Evolutionary conservation across 2,329 filamentous ascomycete species (phyloP), one percentile per base, ranked within the genome.

Genomic region (Alternaria gaisen): DNA sequence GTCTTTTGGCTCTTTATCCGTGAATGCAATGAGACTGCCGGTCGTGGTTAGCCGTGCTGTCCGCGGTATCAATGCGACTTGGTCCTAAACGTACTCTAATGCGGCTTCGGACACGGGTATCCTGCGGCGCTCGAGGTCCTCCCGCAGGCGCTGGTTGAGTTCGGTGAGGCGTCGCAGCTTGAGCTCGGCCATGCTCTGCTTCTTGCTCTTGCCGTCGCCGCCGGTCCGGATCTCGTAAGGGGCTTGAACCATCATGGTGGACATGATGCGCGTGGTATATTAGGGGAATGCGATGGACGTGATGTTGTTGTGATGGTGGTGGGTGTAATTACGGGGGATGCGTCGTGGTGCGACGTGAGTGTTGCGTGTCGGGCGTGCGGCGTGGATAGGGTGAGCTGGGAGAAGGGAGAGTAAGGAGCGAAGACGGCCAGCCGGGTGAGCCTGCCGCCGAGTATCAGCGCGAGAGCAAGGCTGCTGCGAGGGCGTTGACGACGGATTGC

Each of bases 131-230:
- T 98, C 95, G 67, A 99, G 86, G 80, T 99, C 95, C 82, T 99
- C 95, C 75, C 94, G 92, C 80, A 99, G 84, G 73, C 95, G 91
- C 81, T 93, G 93, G 86, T 98, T 99, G 75, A 99, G 88, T 84
- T 99, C 95, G 64, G 94, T 98, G 81, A 99, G 86, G 68, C 95
- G 91, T 76, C 95, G 90, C 75, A 98, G 88, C 87, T 99, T 99
- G 68, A 99, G 88, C 80, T 99, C 95, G 72, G 94, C 94, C 92
- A 99, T 98, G 79, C 93, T 97, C 84, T 98, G 95, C 86, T 97
- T 97, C 85, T 96, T 98, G 85, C 94, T 97, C 86, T 87, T 88
- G 71, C 85, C 83, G 77, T 88, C 87, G 70, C 87, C 87, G 69
- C 86, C 88, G 62, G 85, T 85, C 79, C 88, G 87, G 72, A 89